A percentile compares a stretch with the other conserved stretches of the same genome.
Evolutionary conservation across 1,139 yeast genomes (phyloP).

Genomic region (Diutina mesorugosa): DNA sequence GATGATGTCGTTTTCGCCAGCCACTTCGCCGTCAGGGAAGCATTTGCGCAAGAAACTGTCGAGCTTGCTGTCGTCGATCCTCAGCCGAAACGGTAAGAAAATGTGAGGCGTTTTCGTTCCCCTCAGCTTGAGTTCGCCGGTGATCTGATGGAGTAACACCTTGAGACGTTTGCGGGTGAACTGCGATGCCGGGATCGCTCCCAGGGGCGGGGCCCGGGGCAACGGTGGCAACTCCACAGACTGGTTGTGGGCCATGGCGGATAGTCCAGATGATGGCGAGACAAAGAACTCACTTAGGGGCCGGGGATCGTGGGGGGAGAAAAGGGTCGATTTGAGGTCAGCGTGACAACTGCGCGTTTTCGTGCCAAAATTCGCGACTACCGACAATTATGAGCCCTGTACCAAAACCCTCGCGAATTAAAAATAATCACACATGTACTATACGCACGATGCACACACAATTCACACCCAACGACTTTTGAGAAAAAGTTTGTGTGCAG

Average conservation of each 20-base stretch:
- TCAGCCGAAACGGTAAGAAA: constrained; percentile 58
- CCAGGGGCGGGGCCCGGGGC: constrained; percentile 7
- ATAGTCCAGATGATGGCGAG: neutral
- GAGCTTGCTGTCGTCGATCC: constrained; percentile 43
- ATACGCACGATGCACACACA: neutral
- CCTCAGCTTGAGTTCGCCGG: constrained; percentile 46
- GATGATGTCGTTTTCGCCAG: constrained; percentile 13
- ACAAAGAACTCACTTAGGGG: neutral
- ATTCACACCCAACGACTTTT: neutral
- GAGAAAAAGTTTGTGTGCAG: neutral
- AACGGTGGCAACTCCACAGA: constrained; percentile 16
- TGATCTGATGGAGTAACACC: constrained; percentile 50
- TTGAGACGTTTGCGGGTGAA: constrained; percentile 54
- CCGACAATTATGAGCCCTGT: neutral
- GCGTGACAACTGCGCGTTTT: neutral
- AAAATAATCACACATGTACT: neutral
- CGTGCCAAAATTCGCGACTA: neutral
- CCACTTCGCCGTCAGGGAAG: constrained; percentile 41
- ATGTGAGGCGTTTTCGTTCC: constrained; percentile 52
- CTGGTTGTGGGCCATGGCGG: neutral
- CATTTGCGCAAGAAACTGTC: constrained; percentile 37
- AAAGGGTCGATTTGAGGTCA: neutral
- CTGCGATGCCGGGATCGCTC: constrained; percentile 17
- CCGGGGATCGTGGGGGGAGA: neutral
- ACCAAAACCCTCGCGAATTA: too few species aligned